A percentile compares a stretch with the other conserved stretches of the same genome.
Conservation (phyloP, 2,329 filamentous ascomycete genomes). For the Lachnellula willkommii region DNA sequence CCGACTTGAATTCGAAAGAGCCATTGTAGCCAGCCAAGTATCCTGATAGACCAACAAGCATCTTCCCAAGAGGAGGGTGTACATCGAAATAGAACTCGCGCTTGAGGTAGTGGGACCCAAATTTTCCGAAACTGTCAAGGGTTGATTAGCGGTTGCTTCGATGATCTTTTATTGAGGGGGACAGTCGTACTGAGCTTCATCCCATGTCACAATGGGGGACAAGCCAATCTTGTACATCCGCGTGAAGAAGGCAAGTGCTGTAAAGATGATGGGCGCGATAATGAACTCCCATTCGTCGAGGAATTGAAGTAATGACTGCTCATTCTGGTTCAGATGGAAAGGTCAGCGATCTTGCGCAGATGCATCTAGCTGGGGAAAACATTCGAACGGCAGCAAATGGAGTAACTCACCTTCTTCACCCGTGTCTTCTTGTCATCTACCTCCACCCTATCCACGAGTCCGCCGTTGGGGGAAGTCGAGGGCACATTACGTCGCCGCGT, state of each 20-base stretch:
- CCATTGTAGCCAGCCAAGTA: constrained; percentile 98
- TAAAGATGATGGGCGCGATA: constrained; percentile 57
- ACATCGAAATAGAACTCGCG: constrained; percentile 99
- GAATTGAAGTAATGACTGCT: constrained; percentile 54
- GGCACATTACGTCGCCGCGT: constrained; percentile 52
- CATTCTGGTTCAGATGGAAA: constrained; percentile 30
- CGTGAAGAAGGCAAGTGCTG: constrained; percentile 58
- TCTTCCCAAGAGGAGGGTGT: constrained; percentile 94
- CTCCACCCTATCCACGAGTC: constrained; percentile 35
- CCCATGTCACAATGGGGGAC: constrained; percentile 70
- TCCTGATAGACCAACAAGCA: constrained; percentile 93
- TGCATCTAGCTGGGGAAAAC: background rate
- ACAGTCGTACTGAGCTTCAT: constrained; percentile 63
- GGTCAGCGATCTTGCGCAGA: constrained; percentile 19
- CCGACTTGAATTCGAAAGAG: constrained; percentile 98
- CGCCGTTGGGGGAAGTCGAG: constrained; percentile 34
- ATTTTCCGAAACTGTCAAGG: constrained; percentile 75
- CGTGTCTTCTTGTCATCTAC: constrained; percentile 57
- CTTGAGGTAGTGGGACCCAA: constrained; percentile 98
- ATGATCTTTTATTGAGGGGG: constrained; percentile 16
- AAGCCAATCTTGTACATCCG: constrained; percentile 65
- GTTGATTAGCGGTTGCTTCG: constrained; percentile 17
- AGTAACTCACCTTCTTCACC: constrained; percentile 46
- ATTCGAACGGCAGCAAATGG: background rate
- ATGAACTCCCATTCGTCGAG: constrained; percentile 60